A percentile compares a stretch with the other conserved stretches of the same genome.
phyloP scores from a whole-genome alignment of 2,329 filamentous ascomycete species.

The Aspergillus sp. region DNA sequence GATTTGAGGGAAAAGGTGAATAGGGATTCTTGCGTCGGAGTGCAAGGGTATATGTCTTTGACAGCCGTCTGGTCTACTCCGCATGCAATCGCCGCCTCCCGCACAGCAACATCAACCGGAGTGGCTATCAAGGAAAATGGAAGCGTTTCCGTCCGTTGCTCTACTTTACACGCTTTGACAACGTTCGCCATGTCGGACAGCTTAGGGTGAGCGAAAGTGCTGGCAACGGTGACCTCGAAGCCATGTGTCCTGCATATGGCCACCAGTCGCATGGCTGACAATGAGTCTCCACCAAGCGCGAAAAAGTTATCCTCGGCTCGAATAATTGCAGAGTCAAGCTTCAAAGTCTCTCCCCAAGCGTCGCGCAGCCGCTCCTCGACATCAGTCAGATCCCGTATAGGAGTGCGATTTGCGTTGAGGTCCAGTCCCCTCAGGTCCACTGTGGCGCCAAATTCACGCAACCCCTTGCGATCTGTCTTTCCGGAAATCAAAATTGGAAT shows the following conservation, averaged over 20 bases:
- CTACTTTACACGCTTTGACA: slow-evolving; percentile 25
- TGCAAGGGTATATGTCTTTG: slow-evolving; percentile 43
- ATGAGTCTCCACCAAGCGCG: slow-evolving; percentile 32
- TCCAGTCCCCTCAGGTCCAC: slow-evolving; percentile 32
- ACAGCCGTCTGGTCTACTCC: slow-evolving; percentile 24
- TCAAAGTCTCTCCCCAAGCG: slow-evolving; percentile 33
- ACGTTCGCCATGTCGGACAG: slow-evolving; percentile 43
- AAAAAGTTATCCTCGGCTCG: slow-evolving; percentile 37
- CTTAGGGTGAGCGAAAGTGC: slow-evolving; percentile 33
- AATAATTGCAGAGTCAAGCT: slow-evolving; percentile 33
- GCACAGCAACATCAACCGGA: slow-evolving; percentile 28
- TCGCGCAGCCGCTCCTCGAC: slow-evolving; percentile 30
- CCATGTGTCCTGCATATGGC: slow-evolving; percentile 28
- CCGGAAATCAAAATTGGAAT: slow-evolving; percentile 45
- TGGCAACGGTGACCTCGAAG: slow-evolving; percentile 34
- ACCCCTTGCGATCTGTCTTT: slow-evolving; percentile 43
- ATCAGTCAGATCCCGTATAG: slow-evolving; percentile 28
- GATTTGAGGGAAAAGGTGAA: slow-evolving; percentile 46
- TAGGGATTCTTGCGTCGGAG: slow-evolving; percentile 42
- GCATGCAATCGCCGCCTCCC: slow-evolving; percentile 38
- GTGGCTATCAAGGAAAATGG: slow-evolving; percentile 34
- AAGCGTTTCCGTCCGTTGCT: slow-evolving; percentile 22
- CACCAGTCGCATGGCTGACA: slow-evolving; percentile 34
- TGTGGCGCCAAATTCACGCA: slow-evolving; percentile 32
- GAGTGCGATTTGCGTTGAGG: slow-evolving; percentile 12